Base-by-base conservation (phyloP, 495 filamentous ascomycete genomes). In the Halenospora varia region DNA sequence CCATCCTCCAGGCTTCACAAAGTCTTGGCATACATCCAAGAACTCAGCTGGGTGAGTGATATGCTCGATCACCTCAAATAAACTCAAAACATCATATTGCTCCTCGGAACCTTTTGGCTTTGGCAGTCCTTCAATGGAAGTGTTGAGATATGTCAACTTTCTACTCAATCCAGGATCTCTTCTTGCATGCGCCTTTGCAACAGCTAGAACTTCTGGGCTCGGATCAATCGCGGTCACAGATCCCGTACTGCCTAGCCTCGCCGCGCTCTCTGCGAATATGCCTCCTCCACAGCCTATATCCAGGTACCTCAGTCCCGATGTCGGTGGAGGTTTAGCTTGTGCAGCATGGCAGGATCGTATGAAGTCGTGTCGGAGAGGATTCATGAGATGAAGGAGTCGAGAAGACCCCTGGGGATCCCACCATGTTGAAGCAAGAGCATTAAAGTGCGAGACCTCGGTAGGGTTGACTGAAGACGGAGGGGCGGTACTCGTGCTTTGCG, bases 361-460 rank as follows among this genome's bases (percentile, higher is more conserved):
- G 75, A 97, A 97, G 66, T 90, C 85, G 71, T 97, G 91, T 26
- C 94, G 91, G 42, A 95, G 83, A 10, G 95, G 94, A 76, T 98
- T 97, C 94, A 98, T 97, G 48, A 95, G 85, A 71, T 97, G 95
- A 1, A 98, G 85, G 60, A 96, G 85, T 13, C 92, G 84, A 0
- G 91, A 97, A 18, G 91, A 84, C 52, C 94, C 94, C 72, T 95
- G 85, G 1, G 94, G 89, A 73, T 97, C 95, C 94, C 94, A 98
- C 94, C 94, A 98, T 65, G 84, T 85, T 63, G 86, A 88, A 66
- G 95, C 94, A 58, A 98, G 90, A 60, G 84, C 81, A 65, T 90
- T 89, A 81, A 98, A 98, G 75, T 98, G 94, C 41, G 89, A 87
- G 57, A 97, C 78, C 76, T 98, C 94, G 66, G 83, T 78, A 51